A percentile compares a stretch with the other conserved stretches of the same genome.
Conservation (phyloP, 768 basidiomycete species). For the Lactarius quietus region DNA sequence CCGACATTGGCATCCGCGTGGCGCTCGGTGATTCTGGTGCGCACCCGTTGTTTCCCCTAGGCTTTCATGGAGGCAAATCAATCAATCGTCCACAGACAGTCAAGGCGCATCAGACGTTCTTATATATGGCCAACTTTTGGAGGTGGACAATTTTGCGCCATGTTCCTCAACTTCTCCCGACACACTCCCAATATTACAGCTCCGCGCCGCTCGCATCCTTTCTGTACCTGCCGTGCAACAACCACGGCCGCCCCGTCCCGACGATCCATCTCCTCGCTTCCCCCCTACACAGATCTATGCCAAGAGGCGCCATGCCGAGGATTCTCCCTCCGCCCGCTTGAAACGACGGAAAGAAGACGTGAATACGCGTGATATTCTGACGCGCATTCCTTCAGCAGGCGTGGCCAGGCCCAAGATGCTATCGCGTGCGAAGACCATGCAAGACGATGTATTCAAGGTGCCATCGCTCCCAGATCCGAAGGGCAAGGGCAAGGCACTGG, state of each 20-base stretch:
- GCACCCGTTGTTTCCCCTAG: slow-evolving; percentile 26
- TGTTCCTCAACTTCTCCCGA: slow-evolving; percentile 27
- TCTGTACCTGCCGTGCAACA: slow-evolving; percentile 39
- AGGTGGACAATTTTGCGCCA: slow-evolving; percentile 19
- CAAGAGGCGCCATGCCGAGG: slow-evolving; percentile 29
- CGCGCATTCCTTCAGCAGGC: slow-evolving; percentile 35
- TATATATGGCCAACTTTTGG: slow-evolving; percentile 43
- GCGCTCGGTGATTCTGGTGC: slow-evolving; percentile 66
- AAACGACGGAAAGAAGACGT: slow-evolving; percentile 33
- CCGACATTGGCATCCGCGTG: slow-evolving; percentile 59
- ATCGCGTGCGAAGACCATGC: slow-evolving; percentile 21
- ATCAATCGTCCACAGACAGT: slow-evolving; percentile 45
- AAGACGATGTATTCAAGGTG: slow-evolving; percentile 27
- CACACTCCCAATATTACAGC: slow-evolving; percentile 35
- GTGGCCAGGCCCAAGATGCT: slow-evolving; percentile 20
- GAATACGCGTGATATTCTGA: slow-evolving; percentile 39
- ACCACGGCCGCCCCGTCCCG: slow-evolving; percentile 55
- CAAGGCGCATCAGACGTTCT: slow-evolving; percentile 67
- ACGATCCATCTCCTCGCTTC: slow-evolving; percentile 73
- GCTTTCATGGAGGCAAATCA: not conserved
- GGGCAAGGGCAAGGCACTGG: slow-evolving; percentile 34
- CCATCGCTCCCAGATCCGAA: slow-evolving; percentile 26
- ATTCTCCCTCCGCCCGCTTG: slow-evolving; percentile 21
- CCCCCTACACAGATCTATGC: slow-evolving; percentile 41
- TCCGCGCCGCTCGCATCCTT: slow-evolving; percentile 57